Percentiles rank a stretch among this genome's conserved stretches.
These are phyloP conservation scores for Pleurozium schreberi DNA, from an alignment of 225 moss, liverwort and hornwort genomes.

Conservation along the genomic window DNA sequence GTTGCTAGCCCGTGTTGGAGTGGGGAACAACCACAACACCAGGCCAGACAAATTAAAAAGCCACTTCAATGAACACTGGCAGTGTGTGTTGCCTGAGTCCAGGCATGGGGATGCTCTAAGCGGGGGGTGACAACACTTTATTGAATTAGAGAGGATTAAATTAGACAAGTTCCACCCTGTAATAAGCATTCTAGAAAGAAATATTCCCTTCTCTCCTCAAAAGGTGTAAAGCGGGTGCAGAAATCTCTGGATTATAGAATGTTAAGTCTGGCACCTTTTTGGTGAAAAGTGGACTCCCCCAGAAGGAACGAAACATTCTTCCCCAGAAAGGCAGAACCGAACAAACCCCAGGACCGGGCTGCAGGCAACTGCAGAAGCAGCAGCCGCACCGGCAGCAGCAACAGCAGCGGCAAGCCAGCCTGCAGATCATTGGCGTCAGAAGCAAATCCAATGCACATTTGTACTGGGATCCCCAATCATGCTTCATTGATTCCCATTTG, in stretches of 20 bases:
- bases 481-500: constrained; percentile 7
- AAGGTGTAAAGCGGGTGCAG: not conserved
- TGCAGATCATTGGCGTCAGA: constrained; percentile 10
- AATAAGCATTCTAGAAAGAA: not conserved
- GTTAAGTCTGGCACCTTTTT: not conserved
- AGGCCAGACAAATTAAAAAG: too few relatives aligned
- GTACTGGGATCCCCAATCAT: constrained; percentile 30
- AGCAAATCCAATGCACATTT: constrained; percentile 9
- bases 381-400: not conserved
- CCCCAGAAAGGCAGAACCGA: not conserved
- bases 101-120: too few relatives aligned
- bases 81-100: too few relatives aligned
- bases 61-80: too few relatives aligned
- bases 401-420: not conserved
- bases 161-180: too few relatives aligned
- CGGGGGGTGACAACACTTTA: too few relatives aligned
- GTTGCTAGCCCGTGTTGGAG: too few relatives aligned
- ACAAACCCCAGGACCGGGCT: too few relatives aligned
- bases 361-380: too few relatives aligned
- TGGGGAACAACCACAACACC: too few relatives aligned
- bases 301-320: not conserved
- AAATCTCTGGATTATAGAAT: not conserved
- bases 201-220: not conserved
- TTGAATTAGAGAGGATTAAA: too few relatives aligned
- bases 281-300: not conserved